Conservation (phyloP, 1,139 yeast genomes). For the Martiniozyma asiatica region DNA sequence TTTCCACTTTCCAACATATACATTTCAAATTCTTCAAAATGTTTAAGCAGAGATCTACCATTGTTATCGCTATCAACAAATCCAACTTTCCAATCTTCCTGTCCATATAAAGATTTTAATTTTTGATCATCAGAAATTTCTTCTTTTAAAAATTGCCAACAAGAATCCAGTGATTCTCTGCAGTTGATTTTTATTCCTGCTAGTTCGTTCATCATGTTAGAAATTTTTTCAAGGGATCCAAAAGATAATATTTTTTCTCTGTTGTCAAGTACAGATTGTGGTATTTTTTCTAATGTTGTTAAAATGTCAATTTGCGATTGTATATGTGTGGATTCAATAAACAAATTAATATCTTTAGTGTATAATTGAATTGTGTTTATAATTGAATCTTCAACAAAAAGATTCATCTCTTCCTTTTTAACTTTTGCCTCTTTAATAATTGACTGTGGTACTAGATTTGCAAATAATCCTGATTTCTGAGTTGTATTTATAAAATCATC, state of each 20-base stretch:
- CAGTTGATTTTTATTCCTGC: constrained; percentile 20
- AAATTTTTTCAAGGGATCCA: constrained; percentile 42
- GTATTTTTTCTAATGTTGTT: constrained; percentile 52
- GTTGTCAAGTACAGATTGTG: constrained; percentile 43
- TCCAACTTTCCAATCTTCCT: constrained; percentile 36
- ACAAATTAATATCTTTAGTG: constrained; percentile 33
- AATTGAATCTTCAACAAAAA: constrained; percentile 42
- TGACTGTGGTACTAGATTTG: constrained; percentile 50
- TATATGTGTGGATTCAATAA: constrained; percentile 33
- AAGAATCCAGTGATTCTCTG: constrained; percentile 22
- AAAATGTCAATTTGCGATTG: constrained; percentile 57
- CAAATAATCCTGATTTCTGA: constrained; percentile 28
- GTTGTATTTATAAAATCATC: constrained; percentile 3
- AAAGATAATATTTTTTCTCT: constrained; percentile 39
- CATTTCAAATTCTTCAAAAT: constrained; percentile 31
- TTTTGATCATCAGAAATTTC: constrained; percentile 39
- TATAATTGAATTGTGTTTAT: constrained; percentile 37
- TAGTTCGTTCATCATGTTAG: constrained; percentile 35
- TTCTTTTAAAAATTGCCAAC: constrained; percentile 29
- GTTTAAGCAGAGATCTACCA: constrained; percentile 23
- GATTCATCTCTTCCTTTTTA: constrained; percentile 52
- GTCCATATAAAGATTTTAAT: constrained; percentile 36
- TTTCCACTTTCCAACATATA: constrained; percentile 47
- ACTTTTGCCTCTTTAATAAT: constrained; percentile 61
- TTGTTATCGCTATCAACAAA: constrained; percentile 28